Conservation (phyloP, 805 yeast genomes). For the Ogataea polymorpha region DNA sequence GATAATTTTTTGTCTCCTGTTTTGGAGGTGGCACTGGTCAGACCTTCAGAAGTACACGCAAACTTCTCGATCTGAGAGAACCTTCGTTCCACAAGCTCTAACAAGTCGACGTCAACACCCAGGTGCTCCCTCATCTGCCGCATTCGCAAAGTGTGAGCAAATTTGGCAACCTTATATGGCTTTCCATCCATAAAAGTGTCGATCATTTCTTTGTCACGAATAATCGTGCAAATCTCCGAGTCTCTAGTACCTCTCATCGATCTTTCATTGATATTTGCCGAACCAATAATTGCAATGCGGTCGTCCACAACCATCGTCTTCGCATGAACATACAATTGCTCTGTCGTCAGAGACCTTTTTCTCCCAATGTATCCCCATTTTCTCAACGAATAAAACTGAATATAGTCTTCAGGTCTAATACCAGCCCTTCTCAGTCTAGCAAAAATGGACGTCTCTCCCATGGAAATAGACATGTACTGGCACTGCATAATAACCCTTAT, state of each 20-base stretch:
- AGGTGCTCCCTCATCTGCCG: slow-evolving; percentile 95
- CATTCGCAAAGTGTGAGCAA: slow-evolving; percentile 85
- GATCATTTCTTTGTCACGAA: slow-evolving; percentile 77
- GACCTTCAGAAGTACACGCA: slow-evolving; percentile 41
- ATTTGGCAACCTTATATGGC: slow-evolving; percentile 77
- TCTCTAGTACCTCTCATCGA: slow-evolving; percentile 94
- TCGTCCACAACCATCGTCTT: slow-evolving; percentile 92
- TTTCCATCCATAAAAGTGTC: slow-evolving; percentile 75
- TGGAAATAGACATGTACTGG: slow-evolving; percentile 87
- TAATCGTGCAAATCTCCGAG: slow-evolving; percentile 87
- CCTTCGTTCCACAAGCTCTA: slow-evolving; percentile 77
- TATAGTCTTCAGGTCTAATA: slow-evolving; percentile 85
- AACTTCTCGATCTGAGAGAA: slow-evolving; percentile 48
- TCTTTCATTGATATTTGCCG: slow-evolving; percentile 95
- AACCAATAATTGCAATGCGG: slow-evolving; percentile 88
- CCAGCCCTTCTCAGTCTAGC: slow-evolving; percentile 75
- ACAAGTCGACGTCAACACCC: slow-evolving; percentile 86
- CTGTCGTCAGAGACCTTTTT: slow-evolving; percentile 69
- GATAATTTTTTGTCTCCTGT: slow-evolving; percentile 40
- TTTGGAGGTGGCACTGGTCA: slow-evolving; percentile 41
- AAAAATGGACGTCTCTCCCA: slow-evolving; percentile 86
- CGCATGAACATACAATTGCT: slow-evolving; percentile 91
- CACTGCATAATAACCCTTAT: slow-evolving; percentile 95
- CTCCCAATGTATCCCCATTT: slow-evolving; percentile 95
- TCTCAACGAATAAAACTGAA: slow-evolving; percentile 85